A percentile compares a stretch with the other conserved stretches of the same genome.
Conservation (phyloP, 306 rosid species). For the Myrica gale region DNA sequence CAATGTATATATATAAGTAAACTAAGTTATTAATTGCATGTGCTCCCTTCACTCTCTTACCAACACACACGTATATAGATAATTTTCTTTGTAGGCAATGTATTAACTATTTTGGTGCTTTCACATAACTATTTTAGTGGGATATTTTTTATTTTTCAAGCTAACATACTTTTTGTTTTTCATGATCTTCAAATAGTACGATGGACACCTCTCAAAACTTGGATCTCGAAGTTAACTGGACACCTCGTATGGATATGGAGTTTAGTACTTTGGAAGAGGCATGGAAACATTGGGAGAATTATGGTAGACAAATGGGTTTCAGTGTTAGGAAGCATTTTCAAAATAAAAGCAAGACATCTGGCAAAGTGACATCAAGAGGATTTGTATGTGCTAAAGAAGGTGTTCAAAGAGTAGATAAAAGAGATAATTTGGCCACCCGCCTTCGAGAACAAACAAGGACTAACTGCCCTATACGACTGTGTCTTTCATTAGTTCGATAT, state of each 20-base stretch:
- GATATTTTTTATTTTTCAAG: no score
- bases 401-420: neutral
- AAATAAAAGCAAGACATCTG: neutral
- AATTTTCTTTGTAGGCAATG: no score
- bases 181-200: no score
- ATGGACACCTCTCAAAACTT: neutral
- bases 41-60: no score
- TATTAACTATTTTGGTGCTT: no score
- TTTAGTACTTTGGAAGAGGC: neutral
- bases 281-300: neutral
- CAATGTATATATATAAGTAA: no score
- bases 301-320: neutral
- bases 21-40: no score
- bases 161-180: no score
- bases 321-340: neutral
- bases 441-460: neutral
- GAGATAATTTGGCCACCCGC: neutral
- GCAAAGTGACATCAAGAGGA: neutral
- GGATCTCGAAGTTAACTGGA: neutral
- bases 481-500: no score
- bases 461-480: neutral
- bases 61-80: no score
- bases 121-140: no score
- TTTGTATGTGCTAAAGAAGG: neutral
- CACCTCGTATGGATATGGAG: neutral